Conservation (phyloP, 352 stramenopile genomes). For the Nothophytophthora sp. region DNA sequence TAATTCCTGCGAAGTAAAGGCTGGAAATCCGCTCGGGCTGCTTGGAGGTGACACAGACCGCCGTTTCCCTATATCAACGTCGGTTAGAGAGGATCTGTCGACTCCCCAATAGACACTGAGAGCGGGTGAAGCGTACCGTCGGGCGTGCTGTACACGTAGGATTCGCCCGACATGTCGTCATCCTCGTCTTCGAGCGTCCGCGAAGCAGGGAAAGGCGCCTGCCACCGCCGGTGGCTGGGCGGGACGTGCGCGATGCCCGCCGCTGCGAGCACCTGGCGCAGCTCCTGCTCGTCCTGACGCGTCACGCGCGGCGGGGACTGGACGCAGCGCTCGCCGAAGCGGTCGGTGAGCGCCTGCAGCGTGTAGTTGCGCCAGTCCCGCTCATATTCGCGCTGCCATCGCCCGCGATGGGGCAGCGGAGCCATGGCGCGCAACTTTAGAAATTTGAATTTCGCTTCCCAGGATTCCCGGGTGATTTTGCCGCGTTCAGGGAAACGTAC, state of each 20-base stretch:
- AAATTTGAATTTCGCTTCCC: conserved; percentile 38
- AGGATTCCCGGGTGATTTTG: neutral
- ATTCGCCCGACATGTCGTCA: conserved; percentile 36
- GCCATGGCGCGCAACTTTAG: conserved; percentile 12
- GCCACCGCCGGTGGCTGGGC: conserved; percentile 32
- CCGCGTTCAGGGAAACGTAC: neutral
- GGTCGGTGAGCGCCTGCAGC: conserved; percentile 27
- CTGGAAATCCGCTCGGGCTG: conserved; percentile 47
- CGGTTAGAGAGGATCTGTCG: no score
- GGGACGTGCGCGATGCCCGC: conserved; percentile 31
- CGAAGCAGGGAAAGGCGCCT: conserved; percentile 19
- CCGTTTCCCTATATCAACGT: neutral
- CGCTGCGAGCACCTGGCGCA: conserved; percentile 37
- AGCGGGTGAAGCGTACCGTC: conserved; percentile 6
- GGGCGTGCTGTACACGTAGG: conserved; percentile 75
- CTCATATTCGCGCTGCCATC: conserved; percentile 72
- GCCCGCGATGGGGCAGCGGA: conserved; percentile 12
- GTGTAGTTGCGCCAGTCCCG: conserved; percentile 55
- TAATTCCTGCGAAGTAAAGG: conserved; percentile 65
- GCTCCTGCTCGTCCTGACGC: conserved; percentile 32
- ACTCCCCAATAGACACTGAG: no score
- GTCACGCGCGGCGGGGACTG: conserved; percentile 25
- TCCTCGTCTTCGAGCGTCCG: conserved; percentile 12
- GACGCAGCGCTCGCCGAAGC: conserved; percentile 33
- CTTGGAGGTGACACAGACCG: conserved; percentile 2